Percentiles rank a stretch among this genome's conserved stretches.
phyloP scores from a whole-genome alignment of 2,329 filamentous ascomycete species.

The Aureobasidium lini region DNA sequence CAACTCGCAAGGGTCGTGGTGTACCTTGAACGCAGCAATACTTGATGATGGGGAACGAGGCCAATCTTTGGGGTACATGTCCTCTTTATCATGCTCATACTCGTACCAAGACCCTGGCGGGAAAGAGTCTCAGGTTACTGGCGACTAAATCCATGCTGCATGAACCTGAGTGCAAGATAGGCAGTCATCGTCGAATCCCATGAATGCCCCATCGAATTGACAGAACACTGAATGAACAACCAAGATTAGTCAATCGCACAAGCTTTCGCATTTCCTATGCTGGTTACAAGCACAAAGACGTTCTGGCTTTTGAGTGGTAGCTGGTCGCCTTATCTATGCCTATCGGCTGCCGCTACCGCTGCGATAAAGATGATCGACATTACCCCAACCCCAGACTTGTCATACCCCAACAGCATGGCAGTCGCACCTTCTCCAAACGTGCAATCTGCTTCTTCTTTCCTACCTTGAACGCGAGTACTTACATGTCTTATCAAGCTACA shows the following conservation, averaged over 20 bases:
- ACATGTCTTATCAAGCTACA: background rate
- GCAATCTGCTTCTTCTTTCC: background rate
- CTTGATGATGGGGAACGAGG: too few species aligned
- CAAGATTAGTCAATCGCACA: background rate
- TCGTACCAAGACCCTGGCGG: too few species aligned
- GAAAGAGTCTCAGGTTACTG: too few species aligned
- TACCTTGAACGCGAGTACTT: background rate
- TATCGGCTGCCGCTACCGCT: constrained; percentile 4
- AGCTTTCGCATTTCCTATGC: background rate
- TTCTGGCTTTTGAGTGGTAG: background rate
- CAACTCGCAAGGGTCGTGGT: constrained; percentile 49
- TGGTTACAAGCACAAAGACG: background rate
- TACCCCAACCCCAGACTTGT: background rate
- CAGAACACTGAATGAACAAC: background rate
- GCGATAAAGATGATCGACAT: background rate
- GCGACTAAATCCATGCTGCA: too few species aligned
- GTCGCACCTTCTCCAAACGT: constrained; percentile 5
- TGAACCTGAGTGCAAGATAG: too few species aligned
- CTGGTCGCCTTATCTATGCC: constrained; percentile 9
- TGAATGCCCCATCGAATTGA: background rate
- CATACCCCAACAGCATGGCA: background rate
- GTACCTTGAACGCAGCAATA: constrained; percentile 48
- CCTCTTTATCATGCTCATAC: too few species aligned
- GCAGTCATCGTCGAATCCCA: too few species aligned
- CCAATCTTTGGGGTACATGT: too few species aligned